Evolutionary conservation across 2,329 filamentous ascomycete species (phyloP).

Genomic region (Colletotrichum sp.): DNA sequence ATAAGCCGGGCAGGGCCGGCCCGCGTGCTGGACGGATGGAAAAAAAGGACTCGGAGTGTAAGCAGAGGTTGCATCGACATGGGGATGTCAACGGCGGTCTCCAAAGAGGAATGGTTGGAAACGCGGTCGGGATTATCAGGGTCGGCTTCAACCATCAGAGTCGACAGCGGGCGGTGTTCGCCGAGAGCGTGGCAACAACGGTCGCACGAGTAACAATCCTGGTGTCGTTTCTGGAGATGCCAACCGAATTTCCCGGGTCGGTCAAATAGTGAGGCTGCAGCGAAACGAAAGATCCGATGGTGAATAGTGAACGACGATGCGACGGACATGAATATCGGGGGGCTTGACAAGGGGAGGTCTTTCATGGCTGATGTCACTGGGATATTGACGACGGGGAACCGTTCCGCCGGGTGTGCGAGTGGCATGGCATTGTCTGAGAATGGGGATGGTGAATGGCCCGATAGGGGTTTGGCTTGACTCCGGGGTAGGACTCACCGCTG

Average conservation of each 20-base stretch:
- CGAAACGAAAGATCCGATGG: neutral
- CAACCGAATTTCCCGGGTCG: neutral
- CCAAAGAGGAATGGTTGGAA: neutral
- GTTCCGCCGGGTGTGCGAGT: slow-evolving; percentile 9
- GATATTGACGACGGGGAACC: slow-evolving; percentile 7
- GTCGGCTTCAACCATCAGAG: neutral
- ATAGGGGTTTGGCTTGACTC: neutral
- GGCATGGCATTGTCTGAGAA: slow-evolving; percentile 4
- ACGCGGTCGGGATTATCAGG: neutral
- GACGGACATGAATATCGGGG: neutral
- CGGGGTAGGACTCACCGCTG: slow-evolving; percentile 8
- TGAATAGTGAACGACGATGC: neutral
- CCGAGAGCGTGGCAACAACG: neutral
- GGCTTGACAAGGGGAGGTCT: neutral
- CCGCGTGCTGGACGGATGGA: neutral
- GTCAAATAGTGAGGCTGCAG: neutral
- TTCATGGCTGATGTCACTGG: slow-evolving; percentile 9
- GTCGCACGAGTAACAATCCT: neutral
- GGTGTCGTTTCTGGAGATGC: neutral
- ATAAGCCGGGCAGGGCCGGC: slow-evolving; percentile 20
- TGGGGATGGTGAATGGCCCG: slow-evolving; percentile 1
- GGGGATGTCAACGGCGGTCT: neutral
- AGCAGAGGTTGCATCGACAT: neutral
- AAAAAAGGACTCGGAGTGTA: neutral
- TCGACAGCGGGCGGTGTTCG: neutral